Evolutionary conservation across 148 eudicot species (phyloP).

Genomic region (Vaccinium macrocarpon): DNA sequence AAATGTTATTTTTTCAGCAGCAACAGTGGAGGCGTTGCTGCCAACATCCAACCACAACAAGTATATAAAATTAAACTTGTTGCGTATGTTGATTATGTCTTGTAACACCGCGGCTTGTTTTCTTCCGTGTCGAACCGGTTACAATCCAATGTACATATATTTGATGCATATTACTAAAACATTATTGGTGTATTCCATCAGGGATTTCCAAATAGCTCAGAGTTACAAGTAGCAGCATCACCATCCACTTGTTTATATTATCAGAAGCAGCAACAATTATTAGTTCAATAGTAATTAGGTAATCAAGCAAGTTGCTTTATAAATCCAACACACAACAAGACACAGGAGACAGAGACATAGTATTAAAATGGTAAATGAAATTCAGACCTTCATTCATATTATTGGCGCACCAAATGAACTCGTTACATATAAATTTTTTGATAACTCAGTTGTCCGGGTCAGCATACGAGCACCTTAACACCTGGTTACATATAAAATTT

Average conservation of each 20-base stretch:
- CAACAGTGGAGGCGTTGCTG: no score
- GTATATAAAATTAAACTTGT: no score
- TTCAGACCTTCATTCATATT: background rate
- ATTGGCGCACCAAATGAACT: background rate
- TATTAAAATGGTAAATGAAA: background rate
- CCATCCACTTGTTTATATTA: conserved; percentile 8
- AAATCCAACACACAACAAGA: background rate
- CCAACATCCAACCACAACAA: no score
- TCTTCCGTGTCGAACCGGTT: no score
- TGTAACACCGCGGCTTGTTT: no score
- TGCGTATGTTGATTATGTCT: no score
- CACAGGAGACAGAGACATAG: background rate
- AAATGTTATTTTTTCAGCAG: no score
- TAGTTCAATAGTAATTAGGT: background rate
- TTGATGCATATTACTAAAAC: no score
- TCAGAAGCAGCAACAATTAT: background rate
- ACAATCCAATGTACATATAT: background rate
- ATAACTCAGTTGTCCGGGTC: no score
- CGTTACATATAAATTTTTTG: background rate
- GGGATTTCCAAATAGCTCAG: background rate
- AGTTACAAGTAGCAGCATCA: background rate
- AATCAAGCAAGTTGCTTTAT: background rate
- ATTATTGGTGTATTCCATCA: background rate
- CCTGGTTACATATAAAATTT: background rate
- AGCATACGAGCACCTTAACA: no score